Evolutionary conservation across 2,329 filamentous ascomycete genomes (phyloP), one percentile per base, ranked within the genome.

Genomic region (Fusarium ramigenum): DNA sequence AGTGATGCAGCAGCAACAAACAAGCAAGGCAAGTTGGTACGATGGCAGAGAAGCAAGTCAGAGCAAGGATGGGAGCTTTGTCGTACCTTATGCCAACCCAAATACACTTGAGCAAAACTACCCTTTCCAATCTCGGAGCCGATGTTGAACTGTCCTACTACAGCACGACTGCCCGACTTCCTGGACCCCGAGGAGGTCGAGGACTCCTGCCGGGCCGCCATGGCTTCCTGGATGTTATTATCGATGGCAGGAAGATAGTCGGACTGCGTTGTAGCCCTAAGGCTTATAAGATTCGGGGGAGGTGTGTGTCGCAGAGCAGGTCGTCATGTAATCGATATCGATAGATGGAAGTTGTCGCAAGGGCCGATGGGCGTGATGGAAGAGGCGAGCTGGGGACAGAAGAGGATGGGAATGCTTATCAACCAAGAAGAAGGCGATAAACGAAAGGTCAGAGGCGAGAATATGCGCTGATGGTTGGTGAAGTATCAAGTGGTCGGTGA

Each of bases 51-150:
- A 50, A 56, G 70, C 60, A 72, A 52, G 58, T 46, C 63, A 53
- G 36, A 53, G 18, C 52, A 32, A 64, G 46, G 62, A 60, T 43
- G 39, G 36, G 44, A 60, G 44, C 47, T 63, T 28, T 52, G 49
- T 63, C 70, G 60, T 68, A 97, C 95, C 85, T 93, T 93, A 84
- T 97, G 93, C 77, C 91, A 91, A 73, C 93, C 95, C 81, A 93
- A 90, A 82, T 96, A 98, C 75, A 99, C 96, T 76, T 95, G 95
- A 75, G 96, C 96, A 86, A 98, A 99, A 85, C 96, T 98, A 72
- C 96, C 96, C 85, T 96, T 96, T 73, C 96, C 96, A 81, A 98
- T 98, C 85, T 98, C 94, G 77, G 93, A 91, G 77, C 95, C 90
- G 79, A 96, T 91, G 78, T 89, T 89, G 83, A 97, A 98, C 79